These are phyloP conservation scores for Mucor mucedo DNA, from an alignment of 371 early-diverging fungal genomes.

Conservation along the genomic window DNA sequence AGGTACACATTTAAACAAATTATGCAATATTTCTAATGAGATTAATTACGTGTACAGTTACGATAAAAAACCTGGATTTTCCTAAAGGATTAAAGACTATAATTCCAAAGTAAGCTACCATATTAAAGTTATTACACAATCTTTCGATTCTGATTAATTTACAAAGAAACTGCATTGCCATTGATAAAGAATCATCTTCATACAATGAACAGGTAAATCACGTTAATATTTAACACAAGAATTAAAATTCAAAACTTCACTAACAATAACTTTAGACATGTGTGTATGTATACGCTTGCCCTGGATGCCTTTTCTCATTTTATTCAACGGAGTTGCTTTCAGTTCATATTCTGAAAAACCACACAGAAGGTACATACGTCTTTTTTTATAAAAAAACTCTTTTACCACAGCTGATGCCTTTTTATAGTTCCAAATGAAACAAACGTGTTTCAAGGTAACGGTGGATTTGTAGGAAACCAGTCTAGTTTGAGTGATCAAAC, in stretches of 20 bases:
- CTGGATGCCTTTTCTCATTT: conserved; percentile 12
- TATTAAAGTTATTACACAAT: conserved; percentile 11
- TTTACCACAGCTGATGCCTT: conserved; percentile 3
- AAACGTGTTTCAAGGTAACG: conserved; percentile 12
- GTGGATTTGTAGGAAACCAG: conserved; percentile 8
- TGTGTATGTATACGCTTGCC: conserved; percentile 5
- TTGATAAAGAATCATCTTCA: conserved; percentile 10
- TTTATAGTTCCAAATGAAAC: conserved; percentile 16
- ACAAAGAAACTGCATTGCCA: conserved; percentile 16
- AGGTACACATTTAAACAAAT: conserved; percentile 15
- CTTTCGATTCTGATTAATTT: conserved; percentile 16
- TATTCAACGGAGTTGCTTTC: conserved; percentile 8
- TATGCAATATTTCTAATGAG: conserved; percentile 13
- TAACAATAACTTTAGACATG: conserved; percentile 13
- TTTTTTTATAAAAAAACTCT: conserved; percentile 12
- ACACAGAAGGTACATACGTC: conserved; percentile 12
- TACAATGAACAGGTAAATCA: conserved; percentile 12
- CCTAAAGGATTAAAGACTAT: conserved; percentile 13
- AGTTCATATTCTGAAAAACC: conserved; percentile 9
- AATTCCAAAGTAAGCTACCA: conserved; percentile 13
- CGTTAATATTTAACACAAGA: conserved; percentile 4
- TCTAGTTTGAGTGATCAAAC: conserved; percentile 16
- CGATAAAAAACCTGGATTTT: conserved; percentile 9
- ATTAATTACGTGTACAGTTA: conserved; percentile 9
- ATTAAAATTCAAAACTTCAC: neutral